Conservation (phyloP, 305 asterid genomes). For the Vinca major region DNA sequence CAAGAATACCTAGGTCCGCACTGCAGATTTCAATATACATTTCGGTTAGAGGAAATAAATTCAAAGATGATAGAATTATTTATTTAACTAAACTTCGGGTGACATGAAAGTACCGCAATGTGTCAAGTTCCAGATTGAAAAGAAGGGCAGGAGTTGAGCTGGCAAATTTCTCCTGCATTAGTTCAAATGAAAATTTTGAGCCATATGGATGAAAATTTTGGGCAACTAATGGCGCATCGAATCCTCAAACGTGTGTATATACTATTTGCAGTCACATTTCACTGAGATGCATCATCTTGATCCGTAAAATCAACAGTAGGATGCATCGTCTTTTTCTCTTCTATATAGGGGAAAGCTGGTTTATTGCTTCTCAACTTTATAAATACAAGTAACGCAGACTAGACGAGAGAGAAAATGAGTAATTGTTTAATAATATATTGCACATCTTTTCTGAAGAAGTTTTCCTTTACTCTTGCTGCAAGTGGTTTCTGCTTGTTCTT, state of each 20-base stretch:
- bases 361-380: neutral
- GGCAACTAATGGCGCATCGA: too few relatives aligned
- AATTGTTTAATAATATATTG: neutral
- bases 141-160: conserved; percentile 65
- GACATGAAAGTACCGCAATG: conserved; percentile 52
- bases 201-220: too few relatives aligned
- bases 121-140: conserved; percentile 93
- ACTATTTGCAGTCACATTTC: too few relatives aligned
- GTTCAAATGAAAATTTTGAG: neutral
- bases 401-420: neutral
- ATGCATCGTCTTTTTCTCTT: too few relatives aligned
- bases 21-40: conserved; percentile 34
- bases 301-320: too few relatives aligned
- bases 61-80: conserved; percentile 10
- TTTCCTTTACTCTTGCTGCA: neutral
- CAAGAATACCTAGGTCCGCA: conserved; percentile 86
- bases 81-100: conserved; percentile 11
- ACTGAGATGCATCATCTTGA: too few relatives aligned
- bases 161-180: conserved; percentile 70
- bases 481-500: neutral
- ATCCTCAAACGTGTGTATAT: too few relatives aligned
- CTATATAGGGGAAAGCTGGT: neutral
- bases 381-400: neutral
- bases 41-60: conserved; percentile 6
- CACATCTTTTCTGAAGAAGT: neutral